These are phyloP conservation scores for Berberis thunbergii DNA, from an alignment of 164 flowering plant species.

Conservation along the genomic window DNA sequence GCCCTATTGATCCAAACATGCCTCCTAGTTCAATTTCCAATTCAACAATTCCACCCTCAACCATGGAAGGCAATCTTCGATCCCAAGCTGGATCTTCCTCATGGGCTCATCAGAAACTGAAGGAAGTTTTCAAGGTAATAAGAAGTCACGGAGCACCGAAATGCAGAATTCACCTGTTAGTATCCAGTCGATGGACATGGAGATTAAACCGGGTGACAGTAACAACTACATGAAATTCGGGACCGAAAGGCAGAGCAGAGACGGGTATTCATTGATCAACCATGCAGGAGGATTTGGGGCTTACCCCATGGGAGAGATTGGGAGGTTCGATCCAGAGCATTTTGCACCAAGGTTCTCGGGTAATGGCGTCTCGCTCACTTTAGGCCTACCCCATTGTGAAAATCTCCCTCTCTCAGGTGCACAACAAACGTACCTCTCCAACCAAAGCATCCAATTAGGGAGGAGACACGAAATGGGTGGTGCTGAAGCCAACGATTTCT, in stretches of 20 bases:
- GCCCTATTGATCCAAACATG: constrained; percentile 18
- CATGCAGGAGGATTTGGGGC: constrained; percentile 58
- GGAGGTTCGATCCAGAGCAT: constrained; percentile 56
- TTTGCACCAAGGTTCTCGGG: constrained; percentile 57
- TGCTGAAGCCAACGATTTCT: constrained; percentile 41
- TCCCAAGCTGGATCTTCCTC: constrained; percentile 45
- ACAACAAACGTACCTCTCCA: constrained; percentile 54
- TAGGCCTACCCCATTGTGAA: constrained; percentile 81
- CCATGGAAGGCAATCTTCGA: constrained; percentile 21
- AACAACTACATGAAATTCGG: constrained; percentile 40
- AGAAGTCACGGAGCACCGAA: constrained; percentile 47
- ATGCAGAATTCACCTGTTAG: constrained; percentile 27
- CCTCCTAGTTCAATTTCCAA: constrained; percentile 21
- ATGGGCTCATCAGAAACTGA: constrained; percentile 50
- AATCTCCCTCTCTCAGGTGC: constrained; percentile 52
- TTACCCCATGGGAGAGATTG: constrained; percentile 62
- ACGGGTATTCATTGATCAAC: constrained; percentile 49
- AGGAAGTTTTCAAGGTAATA: constrained; percentile 45
- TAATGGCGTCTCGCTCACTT: constrained; percentile 75
- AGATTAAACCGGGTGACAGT: constrained; percentile 29
- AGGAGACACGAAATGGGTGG: constrained; percentile 40
- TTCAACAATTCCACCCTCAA: constrained; percentile 30
- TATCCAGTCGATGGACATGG: constrained; percentile 34
- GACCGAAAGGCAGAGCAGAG: constrained; percentile 42
- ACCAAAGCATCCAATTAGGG: constrained; percentile 56